phyloP scores from a whole-genome alignment of 2,329 filamentous ascomycete species.

The Microdochium bolleyi region DNA sequence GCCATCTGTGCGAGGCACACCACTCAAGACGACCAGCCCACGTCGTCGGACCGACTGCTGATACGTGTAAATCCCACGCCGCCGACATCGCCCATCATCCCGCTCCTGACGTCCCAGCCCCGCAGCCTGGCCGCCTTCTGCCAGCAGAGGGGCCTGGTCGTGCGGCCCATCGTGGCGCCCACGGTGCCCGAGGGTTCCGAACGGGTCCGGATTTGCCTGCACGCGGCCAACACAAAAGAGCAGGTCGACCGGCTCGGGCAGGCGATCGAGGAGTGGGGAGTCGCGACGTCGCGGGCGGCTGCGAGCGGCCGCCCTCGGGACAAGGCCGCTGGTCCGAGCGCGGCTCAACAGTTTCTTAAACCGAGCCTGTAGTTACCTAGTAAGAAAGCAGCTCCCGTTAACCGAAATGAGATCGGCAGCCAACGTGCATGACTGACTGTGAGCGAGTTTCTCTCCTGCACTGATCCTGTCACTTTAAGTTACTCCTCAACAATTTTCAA shows the following conservation, averaged over 20 bases:
- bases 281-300: neutral
- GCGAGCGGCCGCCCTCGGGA: neutral
- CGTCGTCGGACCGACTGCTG: neutral
- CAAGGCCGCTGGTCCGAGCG: neutral
- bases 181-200: conserved; percentile 49
- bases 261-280: conserved; percentile 33
- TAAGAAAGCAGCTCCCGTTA: neutral
- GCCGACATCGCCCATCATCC: conserved; percentile 48
- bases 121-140: conserved; percentile 44
- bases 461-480: neutral
- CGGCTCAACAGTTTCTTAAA: neutral
- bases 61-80: neutral
- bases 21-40: conserved; percentile 7
- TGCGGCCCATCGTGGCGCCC: conserved; percentile 50
- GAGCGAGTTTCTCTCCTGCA: neutral
- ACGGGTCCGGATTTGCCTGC: conserved; percentile 50
- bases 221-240: conserved; percentile 45
- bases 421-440: neutral
- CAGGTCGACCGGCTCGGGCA: conserved; percentile 42
- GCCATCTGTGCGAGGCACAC: conserved; percentile 14
- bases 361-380: neutral
- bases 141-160: conserved; percentile 42
- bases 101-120: conserved; percentile 42
- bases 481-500: neutral
- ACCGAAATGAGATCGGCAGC: neutral